Base-by-base conservation (phyloP, 163 green algal genomes). In the Scenedesmus sp. region DNA sequence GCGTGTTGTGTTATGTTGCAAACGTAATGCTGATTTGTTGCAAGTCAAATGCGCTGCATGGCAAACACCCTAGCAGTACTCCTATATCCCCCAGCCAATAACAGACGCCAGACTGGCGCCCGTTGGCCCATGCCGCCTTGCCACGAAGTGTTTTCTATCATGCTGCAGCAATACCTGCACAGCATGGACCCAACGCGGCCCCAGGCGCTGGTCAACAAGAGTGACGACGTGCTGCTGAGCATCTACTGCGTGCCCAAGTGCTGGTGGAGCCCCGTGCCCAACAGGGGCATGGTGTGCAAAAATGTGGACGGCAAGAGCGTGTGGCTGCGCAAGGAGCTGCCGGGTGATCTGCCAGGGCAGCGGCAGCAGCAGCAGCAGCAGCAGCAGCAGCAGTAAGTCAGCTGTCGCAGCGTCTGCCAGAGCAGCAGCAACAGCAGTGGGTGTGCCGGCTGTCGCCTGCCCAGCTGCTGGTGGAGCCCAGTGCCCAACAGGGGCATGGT, bases 191-290 rank as follows among this genome's bases (percentile, higher is more conserved):
- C n/a, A 56, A 79, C 20, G 23, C 84, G 84, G 57, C 57, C 77
- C 57, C 34, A 79, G 59, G 84, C 84, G 23, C 84, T 88, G 84
- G 84, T 76, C 6, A 88, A 88, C 57, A 88, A 88, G 84, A 77
- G 56, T 23, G 84, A 76, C 16, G 84, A 88, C 55, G 56, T 88
- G 84, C 84, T 88, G 82, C 82, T 73, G 56, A n/a, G 52, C 20
- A 56, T 3, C 15, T 18, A 87, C 20, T 6, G 54, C 52, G 57
- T 87, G 23, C 82, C 82, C 7, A 18, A 2, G 5, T 18, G 7
- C 55, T 87, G 82, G 82, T 87, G 82, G 82, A 70, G 82, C 52
- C 74, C 74, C 26, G 26, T 57, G 74, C 74, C 74, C 26, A 83
- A 83, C 74, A 57, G 26, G 26, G 74, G 74, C 74, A 83, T 83